phyloP scores from a whole-genome alignment of 1,139 yeast genomes.

The Geotrichum histeridarum region DNA sequence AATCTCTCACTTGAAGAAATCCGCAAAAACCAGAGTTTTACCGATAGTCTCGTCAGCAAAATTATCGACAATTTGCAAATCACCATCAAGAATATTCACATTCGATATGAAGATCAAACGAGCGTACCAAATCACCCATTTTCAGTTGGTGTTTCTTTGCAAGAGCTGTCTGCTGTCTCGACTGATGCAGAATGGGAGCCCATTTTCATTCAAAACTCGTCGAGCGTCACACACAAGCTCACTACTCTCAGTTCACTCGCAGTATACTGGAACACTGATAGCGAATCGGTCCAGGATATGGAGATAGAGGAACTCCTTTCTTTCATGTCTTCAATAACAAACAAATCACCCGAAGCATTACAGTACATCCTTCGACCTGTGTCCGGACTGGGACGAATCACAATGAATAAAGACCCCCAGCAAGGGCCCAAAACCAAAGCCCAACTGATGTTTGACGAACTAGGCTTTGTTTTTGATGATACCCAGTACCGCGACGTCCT shows the following conservation, averaged over 20 bases:
- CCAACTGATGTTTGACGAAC: slow-evolving; percentile 77
- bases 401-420: slow-evolving; percentile 71
- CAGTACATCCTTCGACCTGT: slow-evolving; percentile 84
- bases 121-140: slow-evolving; percentile 54
- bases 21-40: slow-evolving; percentile 66
- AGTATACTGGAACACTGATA: slow-evolving; percentile 79
- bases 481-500: slow-evolving; percentile 78
- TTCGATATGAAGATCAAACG: slow-evolving; percentile 77
- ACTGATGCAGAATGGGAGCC: slow-evolving; percentile 84
- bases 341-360: slow-evolving; percentile 32
- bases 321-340: slow-evolving; percentile 35
- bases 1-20: slow-evolving; percentile 43
- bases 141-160: slow-evolving; percentile 74
- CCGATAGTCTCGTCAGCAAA: slow-evolving; percentile 82
- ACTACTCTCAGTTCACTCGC: slow-evolving; percentile 71
- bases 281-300: slow-evolving; percentile 37
- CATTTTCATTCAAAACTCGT: slow-evolving; percentile 71
- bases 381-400: slow-evolving; percentile 77
- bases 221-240: slow-evolving; percentile 66
- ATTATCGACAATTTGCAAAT: slow-evolving; percentile 89
- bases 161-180: slow-evolving; percentile 86
- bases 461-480: slow-evolving; percentile 78
- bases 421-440: slow-evolving; percentile 64
- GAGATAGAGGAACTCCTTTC: slow-evolving; percentile 28
- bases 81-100: slow-evolving; percentile 86